Evolutionary conservation across 2,329 filamentous ascomycete species (phyloP), one percentile per base, ranked within the genome.

Genomic region (Penicillium sp.): DNA sequence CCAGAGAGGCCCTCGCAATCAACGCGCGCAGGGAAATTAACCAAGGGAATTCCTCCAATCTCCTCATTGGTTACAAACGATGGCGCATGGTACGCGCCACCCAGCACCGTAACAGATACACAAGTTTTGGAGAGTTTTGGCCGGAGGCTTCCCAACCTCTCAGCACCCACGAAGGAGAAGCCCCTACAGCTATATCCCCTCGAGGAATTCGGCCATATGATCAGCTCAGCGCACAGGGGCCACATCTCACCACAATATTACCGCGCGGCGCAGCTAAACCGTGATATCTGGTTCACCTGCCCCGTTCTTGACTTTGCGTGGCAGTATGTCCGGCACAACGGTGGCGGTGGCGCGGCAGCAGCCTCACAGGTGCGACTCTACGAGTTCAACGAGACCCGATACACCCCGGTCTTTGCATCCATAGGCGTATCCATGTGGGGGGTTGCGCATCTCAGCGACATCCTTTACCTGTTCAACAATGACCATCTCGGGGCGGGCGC

Each of bases 371-470:
- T 72, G 38, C 68, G 69, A 6, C 23, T 76, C 1, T 74, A 74
- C 38, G 69, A 74, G 41, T 68, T 69, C 30, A 76, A 76, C 50
- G 58, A 66, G 2, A 76, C 74, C 8, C 62, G 71, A 13, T 73
- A 65, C 35, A 48, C 63, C 1, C 72, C 74, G 2, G 59, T 64
- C 1, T 76, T 67, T 55, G 63, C 71, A 35, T 30, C 26, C 1
- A 76, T 76, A 72, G 72, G 71, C 1, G 70, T 75, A 5, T 66
- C 71, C 1, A 70, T 73, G 67, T 76, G 73, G 75, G 66, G 71
- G 11, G 73, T 76, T 1, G 67, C 71, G 6, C 75, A 76, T 49
- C 66, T 76, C 7, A 73, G 70, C 38, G 73, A 76, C 64, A 75
- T 76, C 29, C 74, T 74, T 0, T 75, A 76, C 44, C 66, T 73